Conservation (phyloP, 805 yeast species). For the Zygotorulaspora danielsina region DNA sequence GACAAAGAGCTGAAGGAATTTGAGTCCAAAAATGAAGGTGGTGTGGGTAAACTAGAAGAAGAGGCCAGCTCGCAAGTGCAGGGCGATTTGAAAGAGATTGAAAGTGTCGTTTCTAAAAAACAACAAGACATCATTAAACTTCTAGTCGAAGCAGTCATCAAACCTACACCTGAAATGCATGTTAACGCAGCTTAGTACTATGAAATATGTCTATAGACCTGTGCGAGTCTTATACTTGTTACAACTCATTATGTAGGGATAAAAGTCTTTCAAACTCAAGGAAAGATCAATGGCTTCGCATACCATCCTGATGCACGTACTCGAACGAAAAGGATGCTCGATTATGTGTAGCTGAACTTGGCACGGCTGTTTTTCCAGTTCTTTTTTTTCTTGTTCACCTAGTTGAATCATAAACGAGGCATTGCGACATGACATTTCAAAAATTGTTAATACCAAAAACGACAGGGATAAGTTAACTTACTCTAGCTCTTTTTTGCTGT, state of each 20-base stretch:
- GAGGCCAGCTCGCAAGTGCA: conserved; percentile 75
- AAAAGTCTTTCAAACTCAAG: too few species aligned
- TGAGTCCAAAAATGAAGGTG: conserved; percentile 67
- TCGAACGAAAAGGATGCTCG: too few species aligned
- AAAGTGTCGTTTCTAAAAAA: conserved; percentile 58
- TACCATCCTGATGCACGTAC: too few species aligned
- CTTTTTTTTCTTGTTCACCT: neutral
- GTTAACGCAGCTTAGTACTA: conserved; percentile 50
- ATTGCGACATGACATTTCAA: neutral
- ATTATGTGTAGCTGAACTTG: too few species aligned
- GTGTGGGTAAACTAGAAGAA: conserved; percentile 47
- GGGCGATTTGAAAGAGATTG: conserved; percentile 63
- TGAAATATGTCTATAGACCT: neutral
- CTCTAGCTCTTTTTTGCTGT: too few species aligned
- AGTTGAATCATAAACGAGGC: neutral
- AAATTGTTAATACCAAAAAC: too few species aligned
- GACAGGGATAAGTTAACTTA: too few species aligned
- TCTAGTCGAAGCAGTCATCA: conserved; percentile 72
- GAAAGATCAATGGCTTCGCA: too few species aligned
- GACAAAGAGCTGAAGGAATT: conserved; percentile 73
- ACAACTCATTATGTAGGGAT: too few species aligned
- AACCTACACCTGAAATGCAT: conserved; percentile 80
- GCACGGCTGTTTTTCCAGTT: neutral
- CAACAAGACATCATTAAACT: conserved; percentile 64
- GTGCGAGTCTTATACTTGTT: neutral